Evolutionary conservation across 805 yeast species (phyloP).

Genomic region (Candida insectorum): DNA sequence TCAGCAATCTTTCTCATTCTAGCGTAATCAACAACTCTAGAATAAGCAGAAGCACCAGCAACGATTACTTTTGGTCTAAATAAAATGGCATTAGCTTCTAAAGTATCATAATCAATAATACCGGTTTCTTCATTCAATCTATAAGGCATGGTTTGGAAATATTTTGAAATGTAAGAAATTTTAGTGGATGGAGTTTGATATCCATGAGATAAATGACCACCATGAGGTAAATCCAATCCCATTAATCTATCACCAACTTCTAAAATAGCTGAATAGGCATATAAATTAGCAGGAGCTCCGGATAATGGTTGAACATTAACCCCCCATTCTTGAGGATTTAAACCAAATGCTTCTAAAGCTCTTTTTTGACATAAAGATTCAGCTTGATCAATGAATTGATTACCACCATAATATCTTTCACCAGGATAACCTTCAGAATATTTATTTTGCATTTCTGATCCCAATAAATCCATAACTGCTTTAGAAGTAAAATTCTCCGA

Average conservation of each 20-base stretch:
- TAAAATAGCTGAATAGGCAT: conserved; percentile 93
- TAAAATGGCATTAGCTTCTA: conserved; percentile 84
- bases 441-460: conserved; percentile 97
- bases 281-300: conserved; percentile 97
- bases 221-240: conserved; percentile 98
- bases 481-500: conserved; percentile 96
- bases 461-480: conserved; percentile 93
- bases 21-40: conserved; percentile 93
- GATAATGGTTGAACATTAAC: conserved; percentile 95
- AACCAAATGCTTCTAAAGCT: conserved; percentile 84
- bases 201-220: conserved; percentile 98
- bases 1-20: conserved; percentile 97
- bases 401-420: conserved; percentile 98
- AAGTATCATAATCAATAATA: conserved; percentile 90
- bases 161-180: conserved; percentile 93
- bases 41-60: conserved; percentile 98
- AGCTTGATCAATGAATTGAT: conserved; percentile 92
- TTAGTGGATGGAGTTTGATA: conserved; percentile 92
- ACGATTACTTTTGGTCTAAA: conserved; percentile 96
- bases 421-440: conserved; percentile 99
- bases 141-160: conserved; percentile 98
- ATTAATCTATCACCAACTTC: conserved; percentile 94
- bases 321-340: conserved; percentile 88
- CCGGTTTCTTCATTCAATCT: conserved; percentile 91
- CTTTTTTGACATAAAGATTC: conserved; percentile 91